These are phyloP conservation scores for Phalaenopsis hybrid DNA, from an alignment of 116 monocot genomes.

Conservation along the genomic window DNA sequence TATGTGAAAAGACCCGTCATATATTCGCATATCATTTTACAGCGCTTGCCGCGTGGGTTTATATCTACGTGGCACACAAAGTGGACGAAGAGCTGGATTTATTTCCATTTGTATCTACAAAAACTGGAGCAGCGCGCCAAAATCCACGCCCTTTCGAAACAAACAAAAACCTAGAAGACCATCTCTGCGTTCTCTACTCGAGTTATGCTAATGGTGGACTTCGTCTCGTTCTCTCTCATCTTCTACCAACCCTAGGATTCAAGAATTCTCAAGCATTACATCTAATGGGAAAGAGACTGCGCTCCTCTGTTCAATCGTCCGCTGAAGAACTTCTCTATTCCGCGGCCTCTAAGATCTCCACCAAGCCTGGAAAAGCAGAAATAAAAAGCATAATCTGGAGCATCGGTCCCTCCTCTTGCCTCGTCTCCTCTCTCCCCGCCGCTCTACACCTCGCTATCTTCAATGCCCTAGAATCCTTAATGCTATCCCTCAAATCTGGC, in stretches of 20 bases:
- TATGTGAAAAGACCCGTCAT: no score
- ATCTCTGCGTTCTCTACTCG: background rate
- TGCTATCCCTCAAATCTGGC: conserved; percentile 12
- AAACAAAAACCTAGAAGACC: background rate
- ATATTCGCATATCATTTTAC: no score
- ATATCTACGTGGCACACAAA: no score
- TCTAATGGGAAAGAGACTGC: conserved; percentile 16
- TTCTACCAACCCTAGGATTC: background rate
- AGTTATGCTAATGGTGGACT: background rate
- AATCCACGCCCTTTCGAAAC: background rate
- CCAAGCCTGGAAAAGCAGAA: conserved; percentile 25
- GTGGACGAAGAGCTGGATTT: no score
- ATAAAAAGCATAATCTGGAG: conserved; percentile 24
- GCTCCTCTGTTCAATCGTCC: conserved; percentile 21
- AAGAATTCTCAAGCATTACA: background rate
- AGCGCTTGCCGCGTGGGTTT: no score
- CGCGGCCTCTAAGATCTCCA: conserved; percentile 17
- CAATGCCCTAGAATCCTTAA: conserved; percentile 30
- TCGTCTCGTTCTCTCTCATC: background rate
- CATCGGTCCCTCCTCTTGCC: conserved; percentile 20
- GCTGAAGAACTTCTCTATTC: conserved; percentile 35
- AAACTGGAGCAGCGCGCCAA: background rate
- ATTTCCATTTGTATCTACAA: no score
- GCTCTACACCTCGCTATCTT: conserved; percentile 35
- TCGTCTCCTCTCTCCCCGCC: conserved; percentile 42